Evolutionary conservation across 768 basidiomycete species (phyloP).

Genomic region (Podaxis sp.): DNA sequence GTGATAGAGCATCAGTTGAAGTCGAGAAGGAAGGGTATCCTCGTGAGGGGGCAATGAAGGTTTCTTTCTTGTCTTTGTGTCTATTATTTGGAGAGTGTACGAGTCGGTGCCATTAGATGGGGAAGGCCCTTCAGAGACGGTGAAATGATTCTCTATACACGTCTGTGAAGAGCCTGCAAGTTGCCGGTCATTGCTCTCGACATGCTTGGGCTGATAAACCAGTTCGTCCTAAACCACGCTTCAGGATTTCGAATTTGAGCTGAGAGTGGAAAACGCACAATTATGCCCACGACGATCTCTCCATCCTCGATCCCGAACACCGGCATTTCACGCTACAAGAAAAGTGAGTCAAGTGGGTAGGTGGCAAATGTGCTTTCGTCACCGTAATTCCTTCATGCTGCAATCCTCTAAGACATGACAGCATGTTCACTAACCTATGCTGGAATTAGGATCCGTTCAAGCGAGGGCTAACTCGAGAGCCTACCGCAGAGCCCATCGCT

Average conservation of each 20-base stretch:
- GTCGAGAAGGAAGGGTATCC: constrained; percentile 56
- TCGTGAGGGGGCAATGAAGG: constrained; percentile 52
- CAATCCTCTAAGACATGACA: constrained; percentile 61
- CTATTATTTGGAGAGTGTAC: constrained; percentile 47
- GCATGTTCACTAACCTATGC: constrained; percentile 69
- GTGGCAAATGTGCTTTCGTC: constrained; percentile 15
- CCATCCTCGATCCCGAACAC: constrained; percentile 75
- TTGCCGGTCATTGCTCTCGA: neutral
- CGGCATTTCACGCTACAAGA: constrained; percentile 72
- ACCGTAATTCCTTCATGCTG: constrained; percentile 50
- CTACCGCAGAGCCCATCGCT: constrained; percentile 77
- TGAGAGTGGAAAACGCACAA: constrained; percentile 44
- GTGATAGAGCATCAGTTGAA: constrained; percentile 81
- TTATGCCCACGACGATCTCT: constrained; percentile 68
- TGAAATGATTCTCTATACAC: neutral
- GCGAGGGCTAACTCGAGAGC: constrained; percentile 17
- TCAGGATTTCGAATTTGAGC: neutral
- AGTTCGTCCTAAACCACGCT: constrained; percentile 52
- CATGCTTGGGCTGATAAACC: constrained; percentile 20
- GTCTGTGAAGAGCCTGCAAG: neutral
- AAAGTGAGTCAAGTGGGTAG: neutral
- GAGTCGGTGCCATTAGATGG: neutral
- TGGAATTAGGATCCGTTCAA: neutral
- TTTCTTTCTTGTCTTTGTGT: constrained; percentile 68
- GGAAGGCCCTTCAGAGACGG: neutral